phyloP scores from a whole-genome alignment of 2,329 filamentous ascomycete genomes.

The Scleromitrula shiraiana region DNA sequence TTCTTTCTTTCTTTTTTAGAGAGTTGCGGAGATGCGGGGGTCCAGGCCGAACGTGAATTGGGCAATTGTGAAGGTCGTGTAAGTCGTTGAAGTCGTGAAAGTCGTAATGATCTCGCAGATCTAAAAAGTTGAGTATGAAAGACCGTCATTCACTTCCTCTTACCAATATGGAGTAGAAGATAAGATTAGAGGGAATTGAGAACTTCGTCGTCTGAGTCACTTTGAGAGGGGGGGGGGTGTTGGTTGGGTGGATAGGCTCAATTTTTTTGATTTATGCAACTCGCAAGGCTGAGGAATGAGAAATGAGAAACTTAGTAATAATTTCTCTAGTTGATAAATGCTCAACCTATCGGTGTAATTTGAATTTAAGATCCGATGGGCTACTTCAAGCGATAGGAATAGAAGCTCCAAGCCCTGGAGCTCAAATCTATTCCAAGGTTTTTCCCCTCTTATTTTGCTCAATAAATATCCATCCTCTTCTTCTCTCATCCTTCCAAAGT shows the following conservation, averaged over 20 bases:
- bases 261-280: conserved; percentile 11
- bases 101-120: conserved; percentile 27
- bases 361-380: conserved; percentile 1
- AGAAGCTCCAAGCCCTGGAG: no score
- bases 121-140: conserved; percentile 18
- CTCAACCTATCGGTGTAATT: conserved; percentile 2
- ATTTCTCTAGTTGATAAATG: conserved; percentile 1
- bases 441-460: no score
- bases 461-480: no score
- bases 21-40: conserved; percentile 14
- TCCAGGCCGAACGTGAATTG: conserved; percentile 10
- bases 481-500: background rate
- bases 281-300: conserved; percentile 8
- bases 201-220: conserved; percentile 24
- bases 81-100: conserved; percentile 9
- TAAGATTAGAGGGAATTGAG: conserved; percentile 3
- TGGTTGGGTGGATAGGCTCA: conserved; percentile 10
- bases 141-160: conserved; percentile 25
- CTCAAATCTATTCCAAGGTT: no score
- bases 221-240: no score
- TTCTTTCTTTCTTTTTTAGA: conserved; percentile 15
- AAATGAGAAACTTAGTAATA: background rate
- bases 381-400: background rate
- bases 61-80: conserved; percentile 12
- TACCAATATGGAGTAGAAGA: conserved; percentile 12